A percentile compares a stretch with the other conserved stretches of the same genome.
phyloP scores from a whole-genome alignment of 306 rosid species.

The Datisca glomerata region DNA sequence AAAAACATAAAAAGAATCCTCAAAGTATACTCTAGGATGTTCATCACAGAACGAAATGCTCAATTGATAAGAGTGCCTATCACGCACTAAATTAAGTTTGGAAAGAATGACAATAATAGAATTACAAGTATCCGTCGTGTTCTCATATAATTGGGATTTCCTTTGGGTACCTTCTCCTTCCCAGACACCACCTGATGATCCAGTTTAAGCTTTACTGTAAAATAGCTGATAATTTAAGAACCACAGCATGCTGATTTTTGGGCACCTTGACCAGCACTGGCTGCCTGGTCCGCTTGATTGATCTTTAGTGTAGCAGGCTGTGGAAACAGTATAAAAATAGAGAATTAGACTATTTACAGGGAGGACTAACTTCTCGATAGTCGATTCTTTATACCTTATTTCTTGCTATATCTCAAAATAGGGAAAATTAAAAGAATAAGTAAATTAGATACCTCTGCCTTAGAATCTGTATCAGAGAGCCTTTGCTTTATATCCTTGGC shows the following conservation, averaged over 20 bases:
- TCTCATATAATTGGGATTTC: no score
- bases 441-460: conserved; percentile 1
- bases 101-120: not conserved
- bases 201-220: conserved; percentile 10
- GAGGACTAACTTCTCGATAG: no score
- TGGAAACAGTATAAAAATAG: not conserved
- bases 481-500: conserved; percentile 1
- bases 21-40: no score
- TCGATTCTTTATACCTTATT: no score
- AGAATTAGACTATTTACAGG: no score
- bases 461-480: conserved; percentile 1
- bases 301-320: conserved; percentile 84
- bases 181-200: not conserved
- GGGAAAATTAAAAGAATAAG: not conserved
- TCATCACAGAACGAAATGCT: not conserved
- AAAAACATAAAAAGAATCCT: no score
- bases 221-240: no score
- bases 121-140: not conserved
- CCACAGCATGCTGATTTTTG: conserved; percentile 86
- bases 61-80: not conserved
- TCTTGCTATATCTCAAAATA: not conserved
- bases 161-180: not conserved
- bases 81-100: not conserved
- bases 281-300: conserved; percentile 72
- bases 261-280: conserved; percentile 53